Conservation (phyloP, 2,329 filamentous ascomycete species). For the Colletotrichum eleusines region DNA sequence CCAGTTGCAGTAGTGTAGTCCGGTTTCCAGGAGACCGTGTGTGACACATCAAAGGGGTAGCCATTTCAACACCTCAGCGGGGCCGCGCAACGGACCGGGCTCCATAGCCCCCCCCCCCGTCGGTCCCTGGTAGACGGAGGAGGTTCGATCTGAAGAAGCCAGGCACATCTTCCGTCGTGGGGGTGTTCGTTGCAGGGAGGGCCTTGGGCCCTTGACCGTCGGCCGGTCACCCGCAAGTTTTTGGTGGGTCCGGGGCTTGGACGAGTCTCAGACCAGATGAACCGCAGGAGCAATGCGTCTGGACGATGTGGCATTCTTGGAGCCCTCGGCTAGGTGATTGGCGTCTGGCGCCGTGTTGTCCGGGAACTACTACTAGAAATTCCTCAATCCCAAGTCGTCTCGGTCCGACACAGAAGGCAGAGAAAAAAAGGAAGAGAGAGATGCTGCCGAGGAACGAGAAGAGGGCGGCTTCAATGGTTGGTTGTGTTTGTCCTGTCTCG, state of each 20-base stretch:
- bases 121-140: background rate
- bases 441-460: background rate
- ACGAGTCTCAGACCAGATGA: constrained; percentile 40
- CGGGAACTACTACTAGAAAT: background rate
- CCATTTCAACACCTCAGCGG: constrained; percentile 16
- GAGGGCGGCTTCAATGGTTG: background rate
- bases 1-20: constrained; percentile 18
- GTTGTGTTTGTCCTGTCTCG: background rate
- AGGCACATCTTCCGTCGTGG: constrained; percentile 28
- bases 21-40: constrained; percentile 26
- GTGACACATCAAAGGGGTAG: background rate
- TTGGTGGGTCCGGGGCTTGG: constrained; percentile 17
- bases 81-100: constrained; percentile 3
- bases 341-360: background rate
- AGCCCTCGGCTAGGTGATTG: background rate
- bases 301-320: background rate
- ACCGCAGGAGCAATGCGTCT: constrained; percentile 9
- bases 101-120: background rate
- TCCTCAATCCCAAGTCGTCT: background rate
- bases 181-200: constrained; percentile 25
- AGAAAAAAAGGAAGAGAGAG: background rate
- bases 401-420: background rate
- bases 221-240: background rate
- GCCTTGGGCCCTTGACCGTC: constrained; percentile 6
- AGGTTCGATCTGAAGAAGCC: constrained; percentile 4